These are phyloP conservation scores for Sanghuangporus baumii DNA, from an alignment of 1,284 basidiomycete species.

Conservation along the genomic window DNA sequence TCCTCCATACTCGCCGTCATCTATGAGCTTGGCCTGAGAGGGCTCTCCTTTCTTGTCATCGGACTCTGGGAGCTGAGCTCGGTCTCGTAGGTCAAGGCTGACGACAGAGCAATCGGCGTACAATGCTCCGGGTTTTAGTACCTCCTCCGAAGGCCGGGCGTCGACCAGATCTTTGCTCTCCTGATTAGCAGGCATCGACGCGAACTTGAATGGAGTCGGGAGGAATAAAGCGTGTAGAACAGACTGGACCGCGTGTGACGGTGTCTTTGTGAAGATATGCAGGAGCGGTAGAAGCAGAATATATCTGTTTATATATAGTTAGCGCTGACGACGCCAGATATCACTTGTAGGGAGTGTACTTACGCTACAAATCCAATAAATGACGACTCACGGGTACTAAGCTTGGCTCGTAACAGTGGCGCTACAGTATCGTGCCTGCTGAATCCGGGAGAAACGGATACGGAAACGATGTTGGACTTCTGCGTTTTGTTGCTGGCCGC, in stretches of 20 bases:
- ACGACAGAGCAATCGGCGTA: constrained; percentile 27
- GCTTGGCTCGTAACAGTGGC: constrained; percentile 46
- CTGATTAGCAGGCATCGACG: constrained; percentile 18
- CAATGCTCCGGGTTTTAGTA: constrained; percentile 25
- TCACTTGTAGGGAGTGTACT: background rate
- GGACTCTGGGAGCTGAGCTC: constrained; percentile 4
- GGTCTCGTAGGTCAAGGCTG: constrained; percentile 10
- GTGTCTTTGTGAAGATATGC: constrained; percentile 56
- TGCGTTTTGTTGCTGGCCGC: constrained; percentile 27
- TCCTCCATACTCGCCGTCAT: constrained; percentile 65
- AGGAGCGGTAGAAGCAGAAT: constrained; percentile 54
- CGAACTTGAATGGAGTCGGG: constrained; percentile 62
- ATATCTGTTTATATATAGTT: constrained; percentile 37
- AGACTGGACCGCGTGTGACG: constrained; percentile 51
- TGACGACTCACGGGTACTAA: constrained; percentile 22
- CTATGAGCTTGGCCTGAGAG: constrained; percentile 30
- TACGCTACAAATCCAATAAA: constrained; percentile 15
- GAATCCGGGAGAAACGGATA: constrained; percentile 69
- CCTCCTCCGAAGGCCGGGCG: constrained; percentile 17
- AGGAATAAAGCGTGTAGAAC: constrained; percentile 69
- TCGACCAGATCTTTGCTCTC: background rate
- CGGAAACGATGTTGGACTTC: constrained; percentile 65
- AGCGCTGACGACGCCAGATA: background rate
- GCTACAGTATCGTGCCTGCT: constrained; percentile 61
- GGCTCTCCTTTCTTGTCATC: background rate